Conservation (phyloP, 108 stramenopile genomes). For the Nitzschia sp. region DNA sequence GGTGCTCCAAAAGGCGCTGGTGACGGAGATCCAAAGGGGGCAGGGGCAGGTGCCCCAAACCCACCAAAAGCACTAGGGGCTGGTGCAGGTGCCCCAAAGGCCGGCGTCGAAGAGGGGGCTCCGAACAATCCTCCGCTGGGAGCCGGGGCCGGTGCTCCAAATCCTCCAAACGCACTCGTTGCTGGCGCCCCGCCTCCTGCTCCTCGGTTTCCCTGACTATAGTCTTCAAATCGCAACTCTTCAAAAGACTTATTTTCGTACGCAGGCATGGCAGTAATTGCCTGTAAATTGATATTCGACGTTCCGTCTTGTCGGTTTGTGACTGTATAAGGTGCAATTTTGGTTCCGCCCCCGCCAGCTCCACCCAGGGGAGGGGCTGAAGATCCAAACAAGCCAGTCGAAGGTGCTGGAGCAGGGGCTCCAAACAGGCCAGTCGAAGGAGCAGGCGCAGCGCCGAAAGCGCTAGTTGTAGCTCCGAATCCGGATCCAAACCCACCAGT, state of each 20-base stretch:
- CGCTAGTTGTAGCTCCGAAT: constrained; percentile 33
- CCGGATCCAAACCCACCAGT: constrained; percentile 34
- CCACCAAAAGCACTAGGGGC: constrained; percentile 49
- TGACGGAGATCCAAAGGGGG: constrained; percentile 52
- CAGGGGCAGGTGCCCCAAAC: constrained; percentile 43
- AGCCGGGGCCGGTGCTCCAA: constrained; percentile 54
- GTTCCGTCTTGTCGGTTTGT: constrained; percentile 66
- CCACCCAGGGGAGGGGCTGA: constrained; percentile 41
- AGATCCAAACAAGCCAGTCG: constrained; percentile 42
- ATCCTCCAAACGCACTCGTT: constrained; percentile 30
- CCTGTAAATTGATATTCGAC: constrained; percentile 69
- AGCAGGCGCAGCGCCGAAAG: constrained; percentile 56
- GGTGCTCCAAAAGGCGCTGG: constrained; percentile 53
- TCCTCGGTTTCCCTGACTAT: constrained; percentile 79
- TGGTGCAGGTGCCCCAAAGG: constrained; percentile 44
- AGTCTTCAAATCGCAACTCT: constrained; percentile 93
- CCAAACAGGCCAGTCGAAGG: constrained; percentile 61
- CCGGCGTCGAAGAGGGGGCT: constrained; percentile 33
- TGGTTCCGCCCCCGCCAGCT: constrained; percentile 47
- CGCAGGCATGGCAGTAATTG: constrained; percentile 85
- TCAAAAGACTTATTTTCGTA: constrained; percentile 89
- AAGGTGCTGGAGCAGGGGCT: constrained; percentile 27
- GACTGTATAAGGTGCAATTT: constrained; percentile 55
- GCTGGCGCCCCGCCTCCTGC: constrained; percentile 33
- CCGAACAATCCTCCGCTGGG: constrained; percentile 47